Conservation (phyloP, 495 filamentous ascomycete genomes). For the Penicillium ochrochloron region DNA sequence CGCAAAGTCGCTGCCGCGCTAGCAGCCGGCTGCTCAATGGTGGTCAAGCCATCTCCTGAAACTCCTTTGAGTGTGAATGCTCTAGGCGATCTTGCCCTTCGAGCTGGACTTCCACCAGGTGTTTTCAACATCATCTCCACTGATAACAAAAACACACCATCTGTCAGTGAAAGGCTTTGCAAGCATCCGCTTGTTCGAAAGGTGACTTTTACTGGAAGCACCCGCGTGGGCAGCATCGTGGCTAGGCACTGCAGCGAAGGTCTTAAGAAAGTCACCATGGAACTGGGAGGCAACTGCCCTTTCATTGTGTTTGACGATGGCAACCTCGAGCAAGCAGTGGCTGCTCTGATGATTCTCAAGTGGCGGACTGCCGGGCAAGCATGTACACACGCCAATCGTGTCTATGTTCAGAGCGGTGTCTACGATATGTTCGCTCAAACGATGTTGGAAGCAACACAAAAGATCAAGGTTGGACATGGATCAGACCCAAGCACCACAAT, state of each 20-base stretch:
- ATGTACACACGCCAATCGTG: neutral
- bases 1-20: neutral
- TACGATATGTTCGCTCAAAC: neutral
- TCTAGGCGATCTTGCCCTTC: neutral
- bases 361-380: neutral
- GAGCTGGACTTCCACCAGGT: neutral
- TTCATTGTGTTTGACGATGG: constrained; percentile 37
- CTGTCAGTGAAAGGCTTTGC: neutral
- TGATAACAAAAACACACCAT: neutral
- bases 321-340: neutral
- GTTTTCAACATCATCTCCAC: neutral
- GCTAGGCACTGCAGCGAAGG: constrained; percentile 52
- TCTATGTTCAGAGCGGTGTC: neutral
- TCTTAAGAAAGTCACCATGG: constrained; percentile 59
- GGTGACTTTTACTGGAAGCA: constrained; percentile 59
- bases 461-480: neutral
- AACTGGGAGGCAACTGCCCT: constrained; percentile 69
- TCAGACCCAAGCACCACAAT: neutral
- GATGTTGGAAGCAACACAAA: neutral
- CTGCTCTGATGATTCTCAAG: neutral
- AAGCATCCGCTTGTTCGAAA: neutral
- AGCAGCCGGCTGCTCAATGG: neutral
- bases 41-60: neutral
- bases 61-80: neutral
- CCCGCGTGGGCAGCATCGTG: constrained; percentile 54